Evolutionary conservation across 805 yeast genomes (phyloP), one percentile per base, ranked within the genome.

Genomic region (Ogataea allantospora): DNA sequence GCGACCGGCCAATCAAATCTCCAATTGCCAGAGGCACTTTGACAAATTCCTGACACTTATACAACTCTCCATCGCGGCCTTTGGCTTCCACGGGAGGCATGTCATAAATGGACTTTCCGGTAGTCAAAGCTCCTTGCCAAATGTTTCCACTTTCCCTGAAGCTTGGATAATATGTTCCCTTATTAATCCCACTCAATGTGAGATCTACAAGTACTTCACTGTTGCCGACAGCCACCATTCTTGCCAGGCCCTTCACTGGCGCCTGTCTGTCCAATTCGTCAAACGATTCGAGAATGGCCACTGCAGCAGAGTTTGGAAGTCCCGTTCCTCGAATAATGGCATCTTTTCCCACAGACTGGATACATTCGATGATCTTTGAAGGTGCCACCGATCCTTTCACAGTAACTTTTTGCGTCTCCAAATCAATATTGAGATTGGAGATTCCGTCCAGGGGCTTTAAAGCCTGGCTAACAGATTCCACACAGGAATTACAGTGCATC

Each of bases 281-380:
- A 51, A 82, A 83, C 13, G 83, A 73, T 57, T 91, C 98, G 40
- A 89, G 63, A 32, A 89, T 89, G 48, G 93, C 79, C 21, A 89
- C 98, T 0, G 96, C 96, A 0, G 97, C 95, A 13, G 85, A 74
- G 58, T 89, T 82, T 12, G 95, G 82, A 40, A 68, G 72, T 3
- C 97, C 97, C 0, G 96, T 78, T 6, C 98, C 98, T 43, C 98
- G 71, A 16, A 91, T 83, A 47, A 91, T 86, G 3, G 96, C 96
- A 55, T 91, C 97, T 47, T 79, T 76, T 1, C 97, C 96, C 3
- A 81, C 78, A 2, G 55, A 55, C 58, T 83, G 89, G 40, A 91
- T 75, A 0, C 84, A 75, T 35, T 65, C 65, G 25, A 88, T 80
- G 25, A 89, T 75, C 10, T 60, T 62, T 2, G 95, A 84, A 1